phyloP scores from a whole-genome alignment of 1,139 yeast species.

The Tardiomyces digboiensis region DNA sequence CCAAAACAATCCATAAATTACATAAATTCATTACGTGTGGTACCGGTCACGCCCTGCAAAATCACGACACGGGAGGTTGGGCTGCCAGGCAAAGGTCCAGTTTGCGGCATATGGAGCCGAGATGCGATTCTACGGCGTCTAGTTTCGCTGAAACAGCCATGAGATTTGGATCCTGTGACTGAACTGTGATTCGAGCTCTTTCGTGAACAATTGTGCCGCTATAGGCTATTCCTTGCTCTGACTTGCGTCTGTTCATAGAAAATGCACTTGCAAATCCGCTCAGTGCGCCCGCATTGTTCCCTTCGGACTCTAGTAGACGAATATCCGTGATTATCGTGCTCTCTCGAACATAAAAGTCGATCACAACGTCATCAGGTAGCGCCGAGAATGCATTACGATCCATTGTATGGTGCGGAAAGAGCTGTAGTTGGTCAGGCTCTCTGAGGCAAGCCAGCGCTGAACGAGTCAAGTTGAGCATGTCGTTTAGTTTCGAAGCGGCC shows the following conservation, averaged over 20 bases:
- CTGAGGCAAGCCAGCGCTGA: constrained; percentile 13
- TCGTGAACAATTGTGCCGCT: constrained; percentile 32
- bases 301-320: constrained; percentile 6
- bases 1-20: too few species aligned
- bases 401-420: constrained; percentile 14
- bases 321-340: constrained; percentile 20
- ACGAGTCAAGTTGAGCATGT: constrained; percentile 9
- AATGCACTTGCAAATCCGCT: constrained; percentile 5
- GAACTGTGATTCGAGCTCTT: constrained; percentile 24
- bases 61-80: too few species aligned
- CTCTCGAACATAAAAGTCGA: constrained; percentile 19
- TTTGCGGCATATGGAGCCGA: constrained; percentile 27
- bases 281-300: constrained; percentile 4
- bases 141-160: constrained; percentile 35
- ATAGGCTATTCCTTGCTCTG: constrained; percentile 17
- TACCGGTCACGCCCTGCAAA: constrained; percentile 1
- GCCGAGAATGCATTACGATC: constrained; percentile 8
- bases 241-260: constrained; percentile 4
- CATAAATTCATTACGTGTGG: too few species aligned
- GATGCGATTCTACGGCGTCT: constrained; percentile 25
- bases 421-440: constrained; percentile 11
- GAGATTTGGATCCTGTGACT: constrained; percentile 38
- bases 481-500: neutral
- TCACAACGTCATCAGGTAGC: constrained; percentile 12
- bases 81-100: constrained; percentile 12